phyloP scores from a whole-genome alignment of 2,329 filamentous ascomycete genomes.

The Beauveria pseudobassiana region DNA sequence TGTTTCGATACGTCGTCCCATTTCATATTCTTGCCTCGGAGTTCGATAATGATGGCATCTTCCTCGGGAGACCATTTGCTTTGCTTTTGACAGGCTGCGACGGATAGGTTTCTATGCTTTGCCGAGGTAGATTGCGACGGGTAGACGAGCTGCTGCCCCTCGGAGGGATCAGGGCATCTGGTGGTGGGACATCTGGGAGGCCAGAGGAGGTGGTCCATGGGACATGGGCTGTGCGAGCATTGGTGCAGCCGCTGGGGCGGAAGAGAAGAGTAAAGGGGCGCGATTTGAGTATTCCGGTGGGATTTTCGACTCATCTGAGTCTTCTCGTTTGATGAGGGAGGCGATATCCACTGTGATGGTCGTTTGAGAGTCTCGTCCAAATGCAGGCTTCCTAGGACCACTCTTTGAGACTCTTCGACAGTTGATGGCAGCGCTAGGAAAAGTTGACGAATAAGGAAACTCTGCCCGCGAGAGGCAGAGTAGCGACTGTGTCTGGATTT shows the following conservation, averaged over 20 bases:
- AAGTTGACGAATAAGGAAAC: conserved; percentile 21
- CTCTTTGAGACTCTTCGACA: neutral
- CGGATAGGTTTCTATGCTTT: conserved; percentile 44
- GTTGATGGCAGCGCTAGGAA: conserved; percentile 6
- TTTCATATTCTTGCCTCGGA: conserved; percentile 88
- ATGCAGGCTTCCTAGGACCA: conserved; percentile 17
- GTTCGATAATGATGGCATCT: conserved; percentile 86
- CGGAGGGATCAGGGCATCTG: neutral
- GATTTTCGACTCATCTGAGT: conserved; percentile 59
- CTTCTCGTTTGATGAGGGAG: conserved; percentile 70
- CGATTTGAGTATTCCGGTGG: neutral
- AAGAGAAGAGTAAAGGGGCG: conserved; percentile 27
- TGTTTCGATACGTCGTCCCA: conserved; percentile 97
- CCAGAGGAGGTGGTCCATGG: conserved; percentile 10
- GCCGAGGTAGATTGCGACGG: conserved; percentile 10
- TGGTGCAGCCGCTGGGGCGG: conserved; percentile 15
- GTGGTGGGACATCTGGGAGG: conserved; percentile 4
- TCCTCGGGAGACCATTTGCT: conserved; percentile 96
- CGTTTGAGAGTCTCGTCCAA: conserved; percentile 19
- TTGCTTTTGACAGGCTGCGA: conserved; percentile 82
- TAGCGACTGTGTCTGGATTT: conserved; percentile 34
- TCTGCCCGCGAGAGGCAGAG: conserved; percentile 36
- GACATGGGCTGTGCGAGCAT: conserved; percentile 5
- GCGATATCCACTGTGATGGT: conserved; percentile 86
- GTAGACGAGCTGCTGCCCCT: neutral